Percentiles rank a stretch among this genome's conserved stretches.
phyloP scores from a whole-genome alignment of 2,329 filamentous ascomycete genomes.

The Colletotrichum sp. region DNA sequence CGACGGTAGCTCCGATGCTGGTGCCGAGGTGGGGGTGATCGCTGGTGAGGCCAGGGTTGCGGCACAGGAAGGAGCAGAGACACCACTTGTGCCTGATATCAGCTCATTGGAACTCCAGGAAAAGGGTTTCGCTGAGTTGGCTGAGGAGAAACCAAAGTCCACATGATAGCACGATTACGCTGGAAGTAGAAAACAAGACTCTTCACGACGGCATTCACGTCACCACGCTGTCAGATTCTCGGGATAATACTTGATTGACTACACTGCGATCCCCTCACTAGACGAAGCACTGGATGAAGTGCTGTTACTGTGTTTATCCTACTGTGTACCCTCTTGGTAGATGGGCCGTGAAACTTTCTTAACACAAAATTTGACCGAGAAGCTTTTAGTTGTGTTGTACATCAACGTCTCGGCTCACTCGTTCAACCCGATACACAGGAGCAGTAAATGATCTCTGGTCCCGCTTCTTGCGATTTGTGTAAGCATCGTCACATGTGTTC shows the following conservation, averaged over 20 bases:
- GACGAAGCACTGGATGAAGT: background rate
- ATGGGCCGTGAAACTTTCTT: background rate
- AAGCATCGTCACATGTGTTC: background rate
- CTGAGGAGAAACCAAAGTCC: conserved; percentile 31
- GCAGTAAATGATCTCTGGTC: background rate
- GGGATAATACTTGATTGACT: background rate
- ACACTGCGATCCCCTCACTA: background rate
- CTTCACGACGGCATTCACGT: fast-evolving
- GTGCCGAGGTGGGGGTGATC: conserved; percentile 28
- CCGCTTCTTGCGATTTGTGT: background rate
- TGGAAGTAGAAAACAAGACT: background rate
- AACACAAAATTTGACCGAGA: background rate
- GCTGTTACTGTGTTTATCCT: background rate
- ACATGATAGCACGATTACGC: background rate
- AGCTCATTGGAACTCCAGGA: conserved; percentile 55
- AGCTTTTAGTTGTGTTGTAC: background rate
- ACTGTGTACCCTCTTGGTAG: background rate
- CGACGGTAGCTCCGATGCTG: conserved; percentile 14
- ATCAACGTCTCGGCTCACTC: background rate
- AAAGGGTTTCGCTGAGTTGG: conserved; percentile 54
- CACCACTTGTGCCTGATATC: conserved; percentile 51
- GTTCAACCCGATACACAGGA: background rate
- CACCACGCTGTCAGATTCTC: background rate
- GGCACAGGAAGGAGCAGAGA: conserved; percentile 35
- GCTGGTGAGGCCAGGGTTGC: conserved; percentile 50